These are phyloP conservation scores for Rusavskia elegans DNA, from an alignment of 495 filamentous ascomycete species.

Conservation along the genomic window DNA sequence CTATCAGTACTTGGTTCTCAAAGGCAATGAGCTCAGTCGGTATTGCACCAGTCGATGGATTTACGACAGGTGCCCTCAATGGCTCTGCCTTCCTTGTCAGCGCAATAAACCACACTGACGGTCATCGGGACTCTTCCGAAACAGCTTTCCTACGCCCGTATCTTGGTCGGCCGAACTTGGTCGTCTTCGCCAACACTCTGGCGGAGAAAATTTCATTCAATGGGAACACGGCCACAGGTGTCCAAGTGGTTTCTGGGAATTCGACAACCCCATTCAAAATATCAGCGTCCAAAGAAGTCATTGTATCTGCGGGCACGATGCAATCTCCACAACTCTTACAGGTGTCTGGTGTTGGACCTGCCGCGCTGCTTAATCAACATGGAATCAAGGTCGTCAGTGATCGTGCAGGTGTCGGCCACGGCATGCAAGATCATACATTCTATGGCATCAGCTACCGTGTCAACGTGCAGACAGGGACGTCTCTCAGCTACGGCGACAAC, in stretches of 20 bases:
- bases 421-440: not conserved
- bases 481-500: not conserved
- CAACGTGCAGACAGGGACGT: not conserved
- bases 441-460: not conserved
- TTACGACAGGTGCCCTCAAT: not conserved
- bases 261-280: not conserved
- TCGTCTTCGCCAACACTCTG: not conserved
- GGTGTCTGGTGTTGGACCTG: not conserved
- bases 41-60: not conserved
- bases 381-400: not conserved
- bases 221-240: not conserved
- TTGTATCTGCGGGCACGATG: not conserved
- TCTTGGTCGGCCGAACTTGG: not conserved
- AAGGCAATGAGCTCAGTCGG: not conserved
- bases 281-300: not conserved
- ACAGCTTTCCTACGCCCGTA: not conserved
- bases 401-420: not conserved
- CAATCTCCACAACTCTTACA: not conserved
- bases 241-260: not conserved
- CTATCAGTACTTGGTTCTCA: not conserved
- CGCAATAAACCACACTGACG: not conserved
- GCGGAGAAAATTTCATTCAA: not conserved
- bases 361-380: not conserved
- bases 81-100: not conserved
- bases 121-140: not conserved